These are phyloP conservation scores for Fusarium domesticum DNA, from an alignment of 2,329 filamentous ascomycete genomes.

Conservation along the genomic window DNA sequence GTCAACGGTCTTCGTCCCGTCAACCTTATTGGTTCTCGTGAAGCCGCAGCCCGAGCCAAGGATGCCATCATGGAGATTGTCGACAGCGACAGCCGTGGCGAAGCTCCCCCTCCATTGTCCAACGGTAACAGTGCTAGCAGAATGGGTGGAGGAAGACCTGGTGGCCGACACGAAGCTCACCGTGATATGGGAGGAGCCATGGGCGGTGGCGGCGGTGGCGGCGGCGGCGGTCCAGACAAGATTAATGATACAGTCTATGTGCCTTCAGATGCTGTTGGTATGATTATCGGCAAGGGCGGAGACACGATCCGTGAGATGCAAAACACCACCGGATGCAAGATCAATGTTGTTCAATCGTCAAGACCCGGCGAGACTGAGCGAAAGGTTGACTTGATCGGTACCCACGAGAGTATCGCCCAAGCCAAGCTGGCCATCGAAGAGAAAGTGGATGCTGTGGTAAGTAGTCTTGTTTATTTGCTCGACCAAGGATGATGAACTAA, in stretches of 20 bases:
- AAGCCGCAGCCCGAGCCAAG: conserved; percentile 74
- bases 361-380: conserved; percentile 75
- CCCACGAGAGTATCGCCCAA: conserved; percentile 70
- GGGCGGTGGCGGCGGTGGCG: conserved; percentile 37
- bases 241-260: conserved; percentile 80
- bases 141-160: conserved; percentile 18
- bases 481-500: conserved; percentile 26
- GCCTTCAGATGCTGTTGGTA: conserved; percentile 86
- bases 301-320: conserved; percentile 96
- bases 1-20: conserved; percentile 86
- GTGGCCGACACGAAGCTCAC: conserved; percentile 31
- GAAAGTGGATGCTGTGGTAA: conserved; percentile 85
- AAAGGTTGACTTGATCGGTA: conserved; percentile 82
- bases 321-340: conserved; percentile 82
- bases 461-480: conserved; percentile 32
- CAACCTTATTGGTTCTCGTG: conserved; percentile 78
- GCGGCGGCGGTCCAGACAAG: conserved; percentile 56
- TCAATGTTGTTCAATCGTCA: conserved; percentile 83
- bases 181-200: conserved; percentile 38
- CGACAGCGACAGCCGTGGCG: conserved; percentile 76
- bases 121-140: conserved; percentile 19
- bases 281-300: conserved; percentile 94
- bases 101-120: conserved; percentile 32
- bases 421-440: conserved; percentile 86
- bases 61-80: conserved; percentile 92